Conservation (phyloP, 805 yeast species). For the Wickerhamiella parazyma region DNA sequence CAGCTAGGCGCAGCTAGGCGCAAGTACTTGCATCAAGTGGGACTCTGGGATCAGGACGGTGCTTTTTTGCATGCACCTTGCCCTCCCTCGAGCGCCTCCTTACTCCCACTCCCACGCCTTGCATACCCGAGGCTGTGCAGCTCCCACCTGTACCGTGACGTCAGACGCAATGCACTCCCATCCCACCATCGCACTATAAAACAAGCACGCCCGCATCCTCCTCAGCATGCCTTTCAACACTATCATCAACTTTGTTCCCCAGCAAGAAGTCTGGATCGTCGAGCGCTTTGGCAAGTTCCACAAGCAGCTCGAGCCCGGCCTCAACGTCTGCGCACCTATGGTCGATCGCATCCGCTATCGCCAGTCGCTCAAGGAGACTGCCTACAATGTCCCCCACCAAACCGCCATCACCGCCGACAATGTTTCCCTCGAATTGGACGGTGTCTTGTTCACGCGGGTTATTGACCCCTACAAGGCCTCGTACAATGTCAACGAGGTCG, state of each 20-base stretch:
- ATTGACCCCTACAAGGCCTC: slow-evolving; percentile 70
- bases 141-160: too few species aligned
- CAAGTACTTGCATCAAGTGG: too few species aligned
- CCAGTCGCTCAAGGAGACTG: slow-evolving; percentile 63
- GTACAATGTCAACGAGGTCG: slow-evolving; percentile 73
- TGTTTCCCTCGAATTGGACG: slow-evolving; percentile 68
- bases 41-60: too few species aligned
- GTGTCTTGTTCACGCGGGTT: slow-evolving; percentile 61
- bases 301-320: slow-evolving; percentile 52
- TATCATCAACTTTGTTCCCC: slow-evolving; percentile 62
- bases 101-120: too few species aligned
- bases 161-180: too few species aligned
- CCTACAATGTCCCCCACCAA: slow-evolving; percentile 71
- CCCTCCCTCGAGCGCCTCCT: too few species aligned
- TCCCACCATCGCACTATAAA: background rate
- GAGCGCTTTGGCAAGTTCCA: slow-evolving; percentile 78
- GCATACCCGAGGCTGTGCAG: too few species aligned
- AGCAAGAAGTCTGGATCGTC: slow-evolving; percentile 76
- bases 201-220: too few species aligned
- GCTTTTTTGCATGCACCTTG: too few species aligned
- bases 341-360: slow-evolving; percentile 64
- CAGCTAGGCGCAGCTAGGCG: too few species aligned
- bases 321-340: slow-evolving; percentile 56
- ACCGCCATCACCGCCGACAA: slow-evolving; percentile 73
- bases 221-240: slow-evolving; percentile 66